Conservation (phyloP, 2,329 filamentous ascomycete genomes). For the Trematosphaeria pertusa region DNA sequence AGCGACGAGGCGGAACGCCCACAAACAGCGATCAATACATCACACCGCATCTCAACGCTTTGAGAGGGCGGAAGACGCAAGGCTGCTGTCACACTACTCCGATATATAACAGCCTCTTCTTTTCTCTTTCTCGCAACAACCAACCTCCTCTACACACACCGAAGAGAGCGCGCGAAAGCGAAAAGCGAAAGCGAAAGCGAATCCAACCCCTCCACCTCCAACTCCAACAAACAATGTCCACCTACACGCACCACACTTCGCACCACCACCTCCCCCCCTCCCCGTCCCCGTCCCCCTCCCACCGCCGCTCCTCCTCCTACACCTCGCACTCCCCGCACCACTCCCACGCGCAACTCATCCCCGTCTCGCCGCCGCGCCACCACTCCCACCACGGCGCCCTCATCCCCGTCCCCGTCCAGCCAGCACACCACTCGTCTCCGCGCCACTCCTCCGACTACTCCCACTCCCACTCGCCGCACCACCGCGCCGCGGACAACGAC, state of each 20-base stretch:
- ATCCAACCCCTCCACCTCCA: no score
- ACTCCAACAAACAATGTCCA: not conserved
- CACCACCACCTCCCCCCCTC: not conserved
- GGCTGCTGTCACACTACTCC: no score
- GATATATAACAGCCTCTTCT: no score
- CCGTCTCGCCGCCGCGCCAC: conserved; percentile 4
- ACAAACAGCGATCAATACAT: no score
- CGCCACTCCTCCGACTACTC: not conserved
- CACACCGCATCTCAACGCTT: no score
- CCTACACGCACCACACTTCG: not conserved
- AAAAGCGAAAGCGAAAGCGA: no score
- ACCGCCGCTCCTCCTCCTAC: not conserved
- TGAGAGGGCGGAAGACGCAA: no score
- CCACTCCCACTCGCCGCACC: not conserved
- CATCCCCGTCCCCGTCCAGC: not conserved
- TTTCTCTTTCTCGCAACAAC: no score
- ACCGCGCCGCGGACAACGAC: no score
- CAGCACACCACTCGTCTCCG: not conserved
- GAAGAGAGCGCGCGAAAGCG: no score
- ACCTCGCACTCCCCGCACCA: conserved; percentile 4
- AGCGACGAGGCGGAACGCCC: no score
- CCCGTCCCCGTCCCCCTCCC: conserved; percentile 7
- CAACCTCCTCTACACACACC: no score
- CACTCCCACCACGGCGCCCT: conserved; percentile 11
- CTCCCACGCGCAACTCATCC: conserved; percentile 1